Evolutionary conservation across 495 filamentous ascomycete species (phyloP), one percentile per base, ranked within the genome.

Genomic region (Hyaloscypha finlandica): DNA sequence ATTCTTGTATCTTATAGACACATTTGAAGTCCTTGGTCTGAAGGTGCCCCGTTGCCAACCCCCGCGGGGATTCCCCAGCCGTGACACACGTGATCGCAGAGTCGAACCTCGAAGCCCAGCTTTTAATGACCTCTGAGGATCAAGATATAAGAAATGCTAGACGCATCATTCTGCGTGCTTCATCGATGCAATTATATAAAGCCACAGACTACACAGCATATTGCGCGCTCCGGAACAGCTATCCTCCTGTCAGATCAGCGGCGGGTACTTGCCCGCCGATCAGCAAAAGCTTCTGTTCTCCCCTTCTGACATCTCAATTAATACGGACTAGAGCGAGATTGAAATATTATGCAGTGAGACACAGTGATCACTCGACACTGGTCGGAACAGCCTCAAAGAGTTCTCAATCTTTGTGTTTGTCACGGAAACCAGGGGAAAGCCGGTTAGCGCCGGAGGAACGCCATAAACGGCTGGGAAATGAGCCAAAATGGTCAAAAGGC

Each of bases 201-300:
- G 51, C 51, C 51, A 29, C 51, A 53, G 16, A 29, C 16, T 53
- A 16, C 19, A n/a, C 22, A 5, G 2, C 51, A 53, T 14, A 16
- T 11, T 53, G 51, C 4, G 19, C 4, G 51, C 6, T 14, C 8
- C 51, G 19, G 19, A 53, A 53, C 16, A 53, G 51, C 51, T 12
- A 12, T 37, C 6, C 25, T 25, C 25, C 25, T 25, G 42, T n/a
- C 9, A 53, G 51, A 53, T 8, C 8, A 11, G 19, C 51, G 51
- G 51, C 51, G 51, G 51, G 51, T n/a, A 53, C 51, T 53, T 53
- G 51, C 51, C 51, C 19, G 51, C 51, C 51, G 51, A 53, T 6
- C 2, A 53, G 51, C 6, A 53, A 53, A 53, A 14, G 22, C 6
- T 53, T 29, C 51, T 4, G 12, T 29, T 29, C 22, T 29, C 22